Conservation (phyloP, 371 early-diverging fungal species). For the Homolaphlyctis polyrhiza region DNA sequence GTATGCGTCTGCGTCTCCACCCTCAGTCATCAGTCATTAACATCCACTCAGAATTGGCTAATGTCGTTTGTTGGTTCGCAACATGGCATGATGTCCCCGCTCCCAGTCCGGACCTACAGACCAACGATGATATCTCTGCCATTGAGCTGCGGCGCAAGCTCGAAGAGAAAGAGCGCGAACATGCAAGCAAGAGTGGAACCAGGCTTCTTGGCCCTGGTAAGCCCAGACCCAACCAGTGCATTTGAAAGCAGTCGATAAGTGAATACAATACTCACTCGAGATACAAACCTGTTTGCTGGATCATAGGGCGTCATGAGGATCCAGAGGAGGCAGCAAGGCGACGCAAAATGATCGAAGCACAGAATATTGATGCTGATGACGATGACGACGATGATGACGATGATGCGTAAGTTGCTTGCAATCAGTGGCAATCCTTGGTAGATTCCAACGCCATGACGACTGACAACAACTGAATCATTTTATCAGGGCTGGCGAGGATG, state of each 20-base stretch:
- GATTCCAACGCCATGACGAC: no score
- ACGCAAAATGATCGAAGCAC: conserved; percentile 7
- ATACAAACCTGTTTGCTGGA: no score
- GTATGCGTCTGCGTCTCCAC: no score
- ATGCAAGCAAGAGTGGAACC: not conserved
- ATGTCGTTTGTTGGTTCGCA: no score
- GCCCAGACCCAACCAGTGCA: no score
- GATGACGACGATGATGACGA: conserved; percentile 46
- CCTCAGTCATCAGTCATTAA: not conserved
- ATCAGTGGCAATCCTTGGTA: no score
- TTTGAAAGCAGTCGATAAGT: no score
- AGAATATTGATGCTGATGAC: conserved; percentile 55
- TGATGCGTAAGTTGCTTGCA: not conserved
- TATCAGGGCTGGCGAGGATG: no score
- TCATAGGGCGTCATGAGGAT: conserved; percentile 1
- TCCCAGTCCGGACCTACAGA: no score
- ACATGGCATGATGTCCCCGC: no score
- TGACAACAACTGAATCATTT: no score
- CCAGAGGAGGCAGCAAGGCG: conserved; percentile 17
- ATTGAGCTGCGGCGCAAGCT: conserved; percentile 3
- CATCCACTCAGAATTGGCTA: not conserved
- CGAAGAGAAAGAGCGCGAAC: not conserved
- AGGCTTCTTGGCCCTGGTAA: conserved; percentile 8
- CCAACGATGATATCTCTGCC: not conserved
- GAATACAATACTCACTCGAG: no score